Evolutionary conservation across 106 monocot species (phyloP).

Genomic region (Allium sativum): DNA sequence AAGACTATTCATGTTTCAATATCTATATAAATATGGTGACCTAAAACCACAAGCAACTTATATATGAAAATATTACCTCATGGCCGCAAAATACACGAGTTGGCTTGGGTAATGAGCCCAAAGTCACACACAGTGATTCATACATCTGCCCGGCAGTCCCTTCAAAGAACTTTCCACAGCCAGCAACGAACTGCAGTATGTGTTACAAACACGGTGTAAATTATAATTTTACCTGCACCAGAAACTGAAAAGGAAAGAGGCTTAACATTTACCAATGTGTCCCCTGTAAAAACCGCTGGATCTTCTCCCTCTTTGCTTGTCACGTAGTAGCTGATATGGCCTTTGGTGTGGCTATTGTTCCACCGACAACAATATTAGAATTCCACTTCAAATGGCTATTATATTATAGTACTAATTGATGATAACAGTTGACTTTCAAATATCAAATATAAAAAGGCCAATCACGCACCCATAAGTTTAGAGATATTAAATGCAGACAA

Average conservation of each 20-base stretch:
- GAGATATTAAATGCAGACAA: no score
- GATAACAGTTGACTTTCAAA: no score
- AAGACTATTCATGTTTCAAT: no score
- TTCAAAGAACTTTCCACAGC: slow-evolving; percentile 98
- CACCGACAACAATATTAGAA: slow-evolving; percentile 2
- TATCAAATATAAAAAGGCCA: no score
- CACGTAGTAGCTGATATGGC: slow-evolving; percentile 93
- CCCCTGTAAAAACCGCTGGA: slow-evolving; percentile 93
- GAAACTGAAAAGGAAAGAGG: not conserved
- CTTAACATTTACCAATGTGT: slow-evolving; percentile 65
- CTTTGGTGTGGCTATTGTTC: slow-evolving; percentile 76
- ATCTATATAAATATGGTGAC: no score
- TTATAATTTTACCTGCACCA: not conserved
- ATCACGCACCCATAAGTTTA: no score
- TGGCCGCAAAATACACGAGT: slow-evolving; percentile 96
- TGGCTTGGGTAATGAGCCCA: slow-evolving; percentile 84
- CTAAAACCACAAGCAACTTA: no score
- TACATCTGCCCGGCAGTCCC: slow-evolving; percentile 97
- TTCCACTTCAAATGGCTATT: not conserved
- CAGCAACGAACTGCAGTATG: slow-evolving; percentile 70
- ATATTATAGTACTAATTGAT: no score
- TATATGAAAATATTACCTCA: slow-evolving; percentile 48
- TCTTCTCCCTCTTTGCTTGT: slow-evolving; percentile 57
- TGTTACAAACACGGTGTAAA: not conserved
- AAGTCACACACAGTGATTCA: slow-evolving; percentile 78